Evolutionary conservation across 176 grass and related monocot species (phyloP), one percentile per base, ranked within the genome.

Genomic region (Alloteropsis semialata): DNA sequence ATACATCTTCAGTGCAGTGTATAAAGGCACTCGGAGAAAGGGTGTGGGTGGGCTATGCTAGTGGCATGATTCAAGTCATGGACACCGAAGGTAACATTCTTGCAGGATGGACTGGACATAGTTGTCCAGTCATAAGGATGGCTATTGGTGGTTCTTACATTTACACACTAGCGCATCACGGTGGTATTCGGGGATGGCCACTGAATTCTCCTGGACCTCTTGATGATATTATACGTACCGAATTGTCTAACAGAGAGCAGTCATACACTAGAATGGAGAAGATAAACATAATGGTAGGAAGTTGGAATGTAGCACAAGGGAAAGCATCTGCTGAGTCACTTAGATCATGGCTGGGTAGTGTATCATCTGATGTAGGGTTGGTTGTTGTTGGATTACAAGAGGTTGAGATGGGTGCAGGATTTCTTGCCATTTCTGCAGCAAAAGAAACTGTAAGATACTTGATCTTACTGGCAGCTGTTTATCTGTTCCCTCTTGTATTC

Each of bases 321-420:
- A 98, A 95, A 74, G 96, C 91, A 65, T 78, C 85, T 76, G 82
- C 79, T 55, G 91, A 99, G 74, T 90, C 96, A 42, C 93, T 99
- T 69, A 88, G 82, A 76, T 74, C 85, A 58, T 99, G 96, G 96
- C 55, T 99, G 63, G 93, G 96, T 92, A 84, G 82, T 42, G 88
- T 90, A 88, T 71, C 90, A 86, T 91, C 85, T 72, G 93, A 95
- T 85, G 96, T 93, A 84, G 96, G 91, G 56, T 69, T 99, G 50
- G 85, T 99, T 30, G 93, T 99, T 42, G 87, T 99, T 83, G 96
- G 96, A 68, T 90, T 99, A 77, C 96, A 99, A 78, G 96, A 99
- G 91, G 96, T 99, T 43, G 96, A 99, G 87, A 99, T 99, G 96
- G 96, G 96, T 66, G 96, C 96, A 29, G 96, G 96, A 37, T 93